Evolutionary conservation across 441 rosid genomes (phyloP), one percentile per base, ranked within the genome.

Genomic region (Raphanus hybrid): DNA sequence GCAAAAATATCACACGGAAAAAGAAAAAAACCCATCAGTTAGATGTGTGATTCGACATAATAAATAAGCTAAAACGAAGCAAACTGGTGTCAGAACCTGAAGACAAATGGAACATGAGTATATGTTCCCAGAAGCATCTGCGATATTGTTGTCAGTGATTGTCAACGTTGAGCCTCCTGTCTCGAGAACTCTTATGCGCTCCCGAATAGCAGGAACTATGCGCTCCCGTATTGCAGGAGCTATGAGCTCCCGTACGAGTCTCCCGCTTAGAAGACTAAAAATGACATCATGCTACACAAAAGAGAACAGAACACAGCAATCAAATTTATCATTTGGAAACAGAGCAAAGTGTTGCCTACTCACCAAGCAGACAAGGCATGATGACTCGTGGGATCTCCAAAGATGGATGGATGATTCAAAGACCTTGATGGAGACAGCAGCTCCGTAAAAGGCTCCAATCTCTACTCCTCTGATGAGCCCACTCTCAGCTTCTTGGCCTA

Each of bases 401-500:
- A 93, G 92, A 80, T 86, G 85, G 11, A 91, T 88, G 0, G 99
- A 95, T 32, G 96, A 90, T 82, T 95, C 97, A 69, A 95, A 95
- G 72, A 95, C 99, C 69, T 95, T 98, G 15, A 95, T 90, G 0
- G 99, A 95, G 82, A 95, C 91, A 83, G 93, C 97, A 73, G 99
- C 99, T 55, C 99, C 99, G 0, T 97, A 93, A 20, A 96, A 93
- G 11, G 99, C 97, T 45, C 99, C 98, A 69, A 93, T 92, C 0
- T 97, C 98, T 58, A 97, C 97, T 67, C 99, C 99, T 79, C 99
- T 84, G 27, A 96, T 86, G 77, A 96, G 92, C 26, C 99, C 99
- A 79, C 98, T 93, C 80, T 96, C 99, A 0, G 98, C 93, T 82
- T 93, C 99, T 85, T 96, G 98, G 37, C 99, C 99, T 58, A 95